Evolutionary conservation across 2,329 filamentous ascomycete genomes (phyloP).

Genomic region (Trichophyton simii): DNA sequence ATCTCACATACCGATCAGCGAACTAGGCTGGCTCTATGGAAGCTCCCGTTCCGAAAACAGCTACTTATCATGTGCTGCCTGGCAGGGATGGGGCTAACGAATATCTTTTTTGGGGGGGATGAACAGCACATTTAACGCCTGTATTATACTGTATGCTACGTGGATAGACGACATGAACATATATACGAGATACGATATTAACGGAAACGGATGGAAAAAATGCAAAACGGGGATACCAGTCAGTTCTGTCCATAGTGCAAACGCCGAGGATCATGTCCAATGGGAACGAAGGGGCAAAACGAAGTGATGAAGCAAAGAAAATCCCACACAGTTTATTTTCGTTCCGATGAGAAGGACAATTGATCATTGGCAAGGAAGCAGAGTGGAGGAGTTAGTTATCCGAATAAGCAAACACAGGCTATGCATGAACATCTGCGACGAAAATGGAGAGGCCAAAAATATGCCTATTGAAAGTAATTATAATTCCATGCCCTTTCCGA

Average conservation of each 20-base stretch:
- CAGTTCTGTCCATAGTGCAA: not conserved
- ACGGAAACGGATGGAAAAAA: not conserved
- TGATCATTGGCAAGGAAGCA: not conserved
- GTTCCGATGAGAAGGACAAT: not conserved
- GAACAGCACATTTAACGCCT: not conserved
- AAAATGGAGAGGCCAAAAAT: not conserved
- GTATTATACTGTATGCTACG: slow-evolving; percentile 2
- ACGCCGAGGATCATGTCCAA: not conserved
- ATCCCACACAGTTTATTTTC: not conserved
- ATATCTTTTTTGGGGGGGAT: not conserved
- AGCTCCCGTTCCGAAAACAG: slow-evolving; percentile 1
- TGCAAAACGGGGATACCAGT: not conserved
- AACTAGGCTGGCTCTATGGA: not conserved
- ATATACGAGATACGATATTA: not conserved
- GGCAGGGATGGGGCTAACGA: too few relatives aligned
- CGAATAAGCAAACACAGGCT: not conserved
- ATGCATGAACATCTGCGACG: not conserved
- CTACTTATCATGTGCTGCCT: not conserved
- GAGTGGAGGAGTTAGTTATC: not conserved
- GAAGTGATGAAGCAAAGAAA: not conserved
- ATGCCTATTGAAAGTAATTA: not conserved
- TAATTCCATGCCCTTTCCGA: not conserved
- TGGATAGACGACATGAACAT: not conserved
- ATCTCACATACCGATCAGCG: not conserved
- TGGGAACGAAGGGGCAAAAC: not conserved